Percentiles rank a stretch among this genome's conserved stretches.
These are phyloP conservation scores for Paramecium caudatum DNA, from an alignment of 73 alveolate species.

Conservation along the genomic window DNA sequence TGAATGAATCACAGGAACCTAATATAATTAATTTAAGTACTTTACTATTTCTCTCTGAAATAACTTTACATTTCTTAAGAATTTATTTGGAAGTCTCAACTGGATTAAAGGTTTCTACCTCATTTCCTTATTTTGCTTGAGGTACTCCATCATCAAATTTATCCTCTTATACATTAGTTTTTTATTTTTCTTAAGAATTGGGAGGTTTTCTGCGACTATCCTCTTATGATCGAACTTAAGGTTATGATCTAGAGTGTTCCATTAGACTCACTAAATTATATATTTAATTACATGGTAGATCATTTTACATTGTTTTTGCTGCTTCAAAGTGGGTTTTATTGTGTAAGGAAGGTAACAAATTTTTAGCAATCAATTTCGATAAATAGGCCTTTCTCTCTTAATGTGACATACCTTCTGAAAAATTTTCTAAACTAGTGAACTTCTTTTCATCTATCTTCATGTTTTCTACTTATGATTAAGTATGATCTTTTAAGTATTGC, in stretches of 20 bases:
- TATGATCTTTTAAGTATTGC: slow-evolving; percentile 72
- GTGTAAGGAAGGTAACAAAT: slow-evolving; percentile 70
- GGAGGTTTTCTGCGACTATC: slow-evolving; percentile 37
- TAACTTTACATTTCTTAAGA: slow-evolving; percentile 67
- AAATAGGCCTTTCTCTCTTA: slow-evolving; percentile 66
- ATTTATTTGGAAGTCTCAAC: slow-evolving; percentile 76
- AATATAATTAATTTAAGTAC: neutral
- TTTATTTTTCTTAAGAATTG: neutral
- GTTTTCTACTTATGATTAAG: slow-evolving; percentile 67
- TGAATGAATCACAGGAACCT: slow-evolving; percentile 20
- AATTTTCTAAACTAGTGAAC: slow-evolving; percentile 42
- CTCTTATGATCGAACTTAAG: slow-evolving; percentile 15
- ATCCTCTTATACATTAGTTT: neutral
- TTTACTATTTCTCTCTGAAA: slow-evolving; percentile 65
- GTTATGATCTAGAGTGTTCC: slow-evolving; percentile 22
- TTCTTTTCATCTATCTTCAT: slow-evolving; percentile 62
- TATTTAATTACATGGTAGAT: too few species aligned
- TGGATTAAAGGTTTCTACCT: slow-evolving; percentile 74
- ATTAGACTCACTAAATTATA: neutral
- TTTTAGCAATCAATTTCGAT: slow-evolving; percentile 68
- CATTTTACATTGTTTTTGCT: slow-evolving; percentile 65
- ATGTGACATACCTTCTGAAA: slow-evolving; percentile 60
- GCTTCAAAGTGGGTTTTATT: slow-evolving; percentile 73
- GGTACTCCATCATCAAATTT: neutral
- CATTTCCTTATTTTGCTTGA: slow-evolving; percentile 38